Evolutionary conservation across 495 filamentous ascomycete genomes (phyloP), one percentile per base, ranked within the genome.

Genomic region (Podospora pseudopauciseta): DNA sequence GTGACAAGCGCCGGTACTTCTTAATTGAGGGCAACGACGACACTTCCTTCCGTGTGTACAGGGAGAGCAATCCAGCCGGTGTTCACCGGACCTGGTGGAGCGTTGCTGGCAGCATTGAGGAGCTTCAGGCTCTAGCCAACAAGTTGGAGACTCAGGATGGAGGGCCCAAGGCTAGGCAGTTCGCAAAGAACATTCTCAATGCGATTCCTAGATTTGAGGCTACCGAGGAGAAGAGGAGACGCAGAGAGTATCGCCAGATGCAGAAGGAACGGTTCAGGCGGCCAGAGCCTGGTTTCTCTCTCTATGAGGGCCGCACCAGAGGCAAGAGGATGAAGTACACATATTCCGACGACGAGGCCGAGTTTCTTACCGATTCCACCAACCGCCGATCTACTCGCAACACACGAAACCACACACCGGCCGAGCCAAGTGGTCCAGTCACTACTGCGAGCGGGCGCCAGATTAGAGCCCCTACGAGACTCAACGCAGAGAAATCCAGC

Each of bases 301-400:
- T 95, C 63, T 98, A 98, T 78, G 95, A 99, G 81, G 96, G 96
- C 53, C 92, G 95, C 57, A 98, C 96, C 0, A 87, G 95, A 64
- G 95, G 95, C 55, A 98, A 98, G 80, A 90, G 93, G 58, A 90
- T 97, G 78, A 96, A 91, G 75, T 99, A 98, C 70, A 97, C 93
- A 0, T 98, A 91, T 75, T 97, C 93, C 0, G 93, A 97, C 56
- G 93, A 97, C 54, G 92, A 96, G 72, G 90, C 89, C 20, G 89
- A 91, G 16, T 81, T 80, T 49, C 85, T 87, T 63, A 92, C 91
- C 2, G 92, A 96, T 75, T 88, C 87, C 27, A 82, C 86, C 23
- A 86, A 81, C 30, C 87, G 92, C 64, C 86, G 91, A 53, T 97
- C 93, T 0, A 87, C 87, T 13, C 86, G 93, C 20, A 89, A 91